Evolutionary conservation across 2,329 filamentous ascomycete genomes (phyloP).

Genomic region (Venturia aucupariae): DNA sequence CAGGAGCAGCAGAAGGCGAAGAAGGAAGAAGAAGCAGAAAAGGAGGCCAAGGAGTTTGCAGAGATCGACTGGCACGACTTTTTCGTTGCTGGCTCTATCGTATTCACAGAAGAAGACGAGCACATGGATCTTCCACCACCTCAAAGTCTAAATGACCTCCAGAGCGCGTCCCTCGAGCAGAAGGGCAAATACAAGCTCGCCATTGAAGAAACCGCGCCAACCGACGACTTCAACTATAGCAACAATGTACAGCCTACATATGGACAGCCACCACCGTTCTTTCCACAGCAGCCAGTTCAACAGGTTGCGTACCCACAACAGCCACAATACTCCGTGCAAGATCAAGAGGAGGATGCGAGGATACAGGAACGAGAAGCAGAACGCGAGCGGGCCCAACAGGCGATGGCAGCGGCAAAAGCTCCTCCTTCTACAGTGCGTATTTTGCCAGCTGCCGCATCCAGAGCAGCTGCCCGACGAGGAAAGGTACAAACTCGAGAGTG

Average conservation of each 20-base stretch:
- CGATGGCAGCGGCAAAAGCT: slow-evolving; percentile 67
- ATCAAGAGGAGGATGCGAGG: slow-evolving; percentile 29
- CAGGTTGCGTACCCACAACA: slow-evolving; percentile 16
- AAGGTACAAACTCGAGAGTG: slow-evolving; percentile 64
- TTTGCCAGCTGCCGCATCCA: slow-evolving; percentile 75
- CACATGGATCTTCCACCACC: slow-evolving; percentile 78
- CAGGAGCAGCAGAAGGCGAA: slow-evolving; percentile 78
- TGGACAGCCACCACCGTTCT: slow-evolving; percentile 20
- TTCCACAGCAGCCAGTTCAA: slow-evolving; percentile 25
- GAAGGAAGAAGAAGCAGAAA: slow-evolving; percentile 79
- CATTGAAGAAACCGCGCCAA: slow-evolving; percentile 91
- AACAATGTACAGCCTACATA: slow-evolving; percentile 25
- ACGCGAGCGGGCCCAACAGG: slow-evolving; percentile 59
- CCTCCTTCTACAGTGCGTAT: slow-evolving; percentile 72
- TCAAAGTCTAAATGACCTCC: slow-evolving; percentile 79
- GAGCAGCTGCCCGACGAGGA: slow-evolving; percentile 64
- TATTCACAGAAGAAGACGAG: slow-evolving; percentile 85
- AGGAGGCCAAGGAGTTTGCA: slow-evolving; percentile 66
- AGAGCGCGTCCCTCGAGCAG: slow-evolving; percentile 90
- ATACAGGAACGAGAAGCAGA: slow-evolving; percentile 34
- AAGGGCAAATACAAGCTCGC: slow-evolving; percentile 84
- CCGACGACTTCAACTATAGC: slow-evolving; percentile 34
- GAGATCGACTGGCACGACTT: slow-evolving; percentile 99
- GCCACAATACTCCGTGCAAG: slow-evolving; percentile 18
- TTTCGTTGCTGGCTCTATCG: slow-evolving; percentile 86